A percentile compares a stretch with the other conserved stretches of the same genome.
Conservation (phyloP, 2,329 filamentous ascomycete genomes). For the Chaetomium strumarium region DNA sequence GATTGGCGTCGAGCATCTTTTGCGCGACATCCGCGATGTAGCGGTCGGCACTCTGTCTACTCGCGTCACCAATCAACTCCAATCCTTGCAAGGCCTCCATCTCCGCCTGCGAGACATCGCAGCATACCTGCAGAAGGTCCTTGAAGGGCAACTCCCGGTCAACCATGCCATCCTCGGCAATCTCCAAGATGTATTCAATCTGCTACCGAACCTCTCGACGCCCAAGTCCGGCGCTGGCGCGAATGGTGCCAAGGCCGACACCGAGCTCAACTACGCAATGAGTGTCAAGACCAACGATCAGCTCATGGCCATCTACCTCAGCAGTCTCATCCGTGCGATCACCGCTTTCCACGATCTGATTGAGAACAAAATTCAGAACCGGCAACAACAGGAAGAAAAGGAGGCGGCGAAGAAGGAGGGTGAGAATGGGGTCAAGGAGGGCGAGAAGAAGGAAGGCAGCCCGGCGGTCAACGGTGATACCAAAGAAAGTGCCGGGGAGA, state of each 20-base stretch:
- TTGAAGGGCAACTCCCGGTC: slow-evolving; percentile 85
- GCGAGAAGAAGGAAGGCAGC: slow-evolving; percentile 49
- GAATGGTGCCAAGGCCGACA: slow-evolving; percentile 56
- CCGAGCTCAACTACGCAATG: slow-evolving; percentile 92
- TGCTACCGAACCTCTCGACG: slow-evolving; percentile 90
- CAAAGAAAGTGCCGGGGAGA: slow-evolving; percentile 36
- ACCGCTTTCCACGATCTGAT: slow-evolving; percentile 99
- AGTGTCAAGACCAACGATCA: slow-evolving; percentile 99
- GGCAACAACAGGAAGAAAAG: slow-evolving; percentile 93
- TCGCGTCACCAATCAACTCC: slow-evolving; percentile 93
- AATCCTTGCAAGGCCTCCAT: slow-evolving; percentile 94
- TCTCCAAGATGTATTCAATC: slow-evolving; percentile 98
- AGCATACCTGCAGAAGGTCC: slow-evolving; percentile 90
- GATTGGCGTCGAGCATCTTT: slow-evolving; percentile 95
- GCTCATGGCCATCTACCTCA: slow-evolving; percentile 96
- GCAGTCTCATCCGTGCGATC: slow-evolving; percentile 92
- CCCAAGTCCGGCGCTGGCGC: slow-evolving; percentile 59
- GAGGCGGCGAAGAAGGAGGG: slow-evolving; percentile 73
- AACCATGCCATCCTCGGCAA: slow-evolving; percentile 97
- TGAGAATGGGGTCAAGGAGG: slow-evolving; percentile 52
- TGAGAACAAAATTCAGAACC: slow-evolving; percentile 99
- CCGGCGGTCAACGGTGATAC: slow-evolving; percentile 38
- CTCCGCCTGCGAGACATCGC: slow-evolving; percentile 92
- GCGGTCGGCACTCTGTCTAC: slow-evolving; percentile 95
- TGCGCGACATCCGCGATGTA: slow-evolving; percentile 96